These are phyloP conservation scores for Pseudopithomyces chartarum DNA, from an alignment of 2,329 filamentous ascomycete genomes.

Conservation along the genomic window DNA sequence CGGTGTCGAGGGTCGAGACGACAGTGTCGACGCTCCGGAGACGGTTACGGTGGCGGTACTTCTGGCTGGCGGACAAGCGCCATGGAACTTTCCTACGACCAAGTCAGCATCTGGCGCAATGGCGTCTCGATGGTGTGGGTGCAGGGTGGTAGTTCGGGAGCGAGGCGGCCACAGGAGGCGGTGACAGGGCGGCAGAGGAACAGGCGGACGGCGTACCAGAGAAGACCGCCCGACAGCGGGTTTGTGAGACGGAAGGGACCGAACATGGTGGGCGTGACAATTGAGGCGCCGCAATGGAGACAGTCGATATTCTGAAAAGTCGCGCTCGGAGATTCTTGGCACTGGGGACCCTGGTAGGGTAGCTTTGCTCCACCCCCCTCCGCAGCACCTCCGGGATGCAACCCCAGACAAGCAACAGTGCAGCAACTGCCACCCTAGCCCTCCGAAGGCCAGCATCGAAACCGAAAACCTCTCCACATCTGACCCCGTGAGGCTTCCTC, in stretches of 20 bases:
- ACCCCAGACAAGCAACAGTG: slow-evolving; percentile 3
- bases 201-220: slow-evolving; percentile 35
- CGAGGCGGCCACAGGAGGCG: not conserved
- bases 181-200: not conserved
- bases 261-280: slow-evolving; percentile 41
- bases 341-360: slow-evolving; percentile 19
- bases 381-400: slow-evolving; percentile 19
- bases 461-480: not conserved
- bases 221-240: slow-evolving; percentile 44
- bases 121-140: slow-evolving; percentile 16
- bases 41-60: slow-evolving; percentile 51
- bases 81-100: slow-evolving; percentile 86
- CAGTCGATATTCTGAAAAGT: slow-evolving; percentile 30
- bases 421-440: not conserved
- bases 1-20: slow-evolving; percentile 80
- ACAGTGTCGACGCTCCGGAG: slow-evolving; percentile 74
- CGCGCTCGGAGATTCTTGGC: slow-evolving; percentile 39
- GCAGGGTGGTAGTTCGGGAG: not conserved
- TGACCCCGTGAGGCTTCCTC: not conserved
- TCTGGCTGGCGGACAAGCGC: slow-evolving; percentile 79
- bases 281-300: slow-evolving; percentile 17
- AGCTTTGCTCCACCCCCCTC: slow-evolving; percentile 17
- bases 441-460: not conserved
- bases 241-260: slow-evolving; percentile 47
- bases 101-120: not conserved